Percentiles rank a stretch among this genome's conserved stretches.
Evolutionary conservation across 2,329 filamentous ascomycete genomes (phyloP).

Genomic region (Pyrenophora teres): DNA sequence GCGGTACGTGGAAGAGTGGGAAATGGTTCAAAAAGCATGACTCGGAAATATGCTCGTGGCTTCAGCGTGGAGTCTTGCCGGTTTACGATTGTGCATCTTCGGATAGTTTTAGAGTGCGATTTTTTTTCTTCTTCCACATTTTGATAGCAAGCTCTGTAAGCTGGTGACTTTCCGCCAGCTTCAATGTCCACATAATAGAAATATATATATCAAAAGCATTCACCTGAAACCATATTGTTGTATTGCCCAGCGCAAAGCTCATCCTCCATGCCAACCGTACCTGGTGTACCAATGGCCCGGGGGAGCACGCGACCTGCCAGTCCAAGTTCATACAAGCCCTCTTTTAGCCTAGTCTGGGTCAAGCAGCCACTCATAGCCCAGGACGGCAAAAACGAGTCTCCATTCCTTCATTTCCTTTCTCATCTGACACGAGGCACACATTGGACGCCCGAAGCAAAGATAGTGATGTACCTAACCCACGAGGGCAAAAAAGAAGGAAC

Average conservation of each 20-base stretch:
- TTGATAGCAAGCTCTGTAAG: slow-evolving; percentile 2
- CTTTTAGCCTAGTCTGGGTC: too few relatives aligned
- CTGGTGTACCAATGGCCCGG: too few relatives aligned
- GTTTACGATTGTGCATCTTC: slow-evolving; percentile 11
- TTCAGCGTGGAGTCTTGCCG: slow-evolving; percentile 1
- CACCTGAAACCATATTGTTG: too few relatives aligned
- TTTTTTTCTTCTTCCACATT: neutral
- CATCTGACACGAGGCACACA: too few relatives aligned
- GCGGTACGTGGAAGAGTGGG: slow-evolving; percentile 1
- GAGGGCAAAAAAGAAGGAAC: too few relatives aligned
- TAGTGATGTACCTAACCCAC: too few relatives aligned
- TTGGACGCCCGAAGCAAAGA: too few relatives aligned
- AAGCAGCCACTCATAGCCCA: too few relatives aligned
- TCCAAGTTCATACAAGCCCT: too few relatives aligned
- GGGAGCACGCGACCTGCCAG: too few relatives aligned
- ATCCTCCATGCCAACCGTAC: too few relatives aligned
- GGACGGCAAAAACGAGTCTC: neutral
- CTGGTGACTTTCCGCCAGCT: neutral
- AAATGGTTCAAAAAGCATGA: slow-evolving; percentile 12
- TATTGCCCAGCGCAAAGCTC: too few relatives aligned
- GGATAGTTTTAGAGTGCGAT: slow-evolving; percentile 2
- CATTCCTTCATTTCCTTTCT: neutral
- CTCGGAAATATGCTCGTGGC: slow-evolving; percentile 1
- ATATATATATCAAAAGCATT: neutral
- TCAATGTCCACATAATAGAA: slow-evolving; percentile 3